A percentile compares a stretch with the other conserved stretches of the same genome.
Conservation (phyloP, 768 basidiomycete genomes). For the Russula abietina region DNA sequence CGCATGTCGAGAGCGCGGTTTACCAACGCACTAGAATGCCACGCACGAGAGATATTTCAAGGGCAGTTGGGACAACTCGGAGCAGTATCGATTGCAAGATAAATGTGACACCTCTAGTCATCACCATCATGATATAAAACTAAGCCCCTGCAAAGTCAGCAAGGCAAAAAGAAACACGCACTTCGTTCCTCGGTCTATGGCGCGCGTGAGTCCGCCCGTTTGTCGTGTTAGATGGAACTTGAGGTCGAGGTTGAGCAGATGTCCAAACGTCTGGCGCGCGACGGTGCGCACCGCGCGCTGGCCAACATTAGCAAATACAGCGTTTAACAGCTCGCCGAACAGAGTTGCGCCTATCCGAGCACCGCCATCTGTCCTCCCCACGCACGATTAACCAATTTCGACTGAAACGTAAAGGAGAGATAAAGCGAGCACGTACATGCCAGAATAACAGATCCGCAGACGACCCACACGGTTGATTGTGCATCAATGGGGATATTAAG, state of each 20-base stretch:
- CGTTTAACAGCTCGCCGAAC: constrained; percentile 88
- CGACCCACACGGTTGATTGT: constrained; percentile 76
- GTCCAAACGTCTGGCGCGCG: constrained; percentile 92
- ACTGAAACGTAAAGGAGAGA: too few relatives aligned
- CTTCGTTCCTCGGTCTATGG: constrained; percentile 98
- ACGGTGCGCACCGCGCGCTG: constrained; percentile 93
- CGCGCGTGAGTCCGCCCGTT: constrained; percentile 92
- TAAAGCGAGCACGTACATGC: constrained; percentile 62
- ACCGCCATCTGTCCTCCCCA: constrained; percentile 60
- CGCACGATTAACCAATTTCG: not conserved
- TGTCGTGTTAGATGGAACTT: constrained; percentile 90
- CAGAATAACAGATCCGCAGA: constrained; percentile 84
- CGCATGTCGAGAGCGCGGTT: not conserved
- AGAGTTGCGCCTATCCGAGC: constrained; percentile 87
- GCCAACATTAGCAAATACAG: constrained; percentile 92
- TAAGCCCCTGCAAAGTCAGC: not conserved
- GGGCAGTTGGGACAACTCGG: constrained; percentile 92
- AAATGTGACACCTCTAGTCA: constrained; percentile 86
- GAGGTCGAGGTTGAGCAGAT: constrained; percentile 84
- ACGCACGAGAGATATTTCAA: constrained; percentile 95
- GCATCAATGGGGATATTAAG: constrained; percentile 78
- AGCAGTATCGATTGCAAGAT: constrained; percentile 89
- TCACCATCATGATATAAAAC: not conserved
- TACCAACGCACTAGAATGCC: constrained; percentile 76
- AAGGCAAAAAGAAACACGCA: constrained; percentile 33